Evolutionary conservation across 1,284 basidiomycete genomes (phyloP), one percentile per base, ranked within the genome.

Genomic region (Ceratobasidium sp.): DNA sequence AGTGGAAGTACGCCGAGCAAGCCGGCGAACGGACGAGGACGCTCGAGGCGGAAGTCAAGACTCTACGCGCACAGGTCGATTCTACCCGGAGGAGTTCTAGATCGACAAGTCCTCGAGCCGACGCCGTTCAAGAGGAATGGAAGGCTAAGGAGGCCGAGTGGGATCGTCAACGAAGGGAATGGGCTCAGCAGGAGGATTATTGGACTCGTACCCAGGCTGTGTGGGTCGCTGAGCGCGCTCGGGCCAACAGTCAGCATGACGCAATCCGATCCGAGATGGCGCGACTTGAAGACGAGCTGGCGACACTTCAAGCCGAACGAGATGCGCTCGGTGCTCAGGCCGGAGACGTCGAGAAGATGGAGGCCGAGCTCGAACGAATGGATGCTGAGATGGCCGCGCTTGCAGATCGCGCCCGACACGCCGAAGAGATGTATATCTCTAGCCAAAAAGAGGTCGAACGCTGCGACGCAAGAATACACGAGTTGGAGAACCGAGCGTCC

Each of bases 1-100:
- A 77, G 64, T 77, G 75, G 75, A 77, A 68, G 13, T 77, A 68
- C 46, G 75, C 75, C 20, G 75, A 77, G 42, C 64, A 68, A 53
- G 64, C 75, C 23, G 75, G 68, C 23, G 64, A 53, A 9, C 67
- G 15, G 23, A 60, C 33, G 42, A 67, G 56, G 63, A n/a, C 33
- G 5, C 15, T 77, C 39, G 64, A 77, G 55, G 42, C 61, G 33
- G 73, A 76, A 9, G 6, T 66, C 40, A 66, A 33, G 10, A 4
- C 23, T 7, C 28, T 76, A 0, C 20, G 23, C 12, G 23, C 60
- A 3, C 46, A 66, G 46, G 9, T 67, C 20, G 69, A 58, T 39
- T 33, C 33, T 40, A 23, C 55, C 6, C 55, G 69, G 6, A 58
- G 56, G 44, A 4, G 28, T 58, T 20, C 20, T 1, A 46, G 28